Conservation (phyloP, 2,329 filamentous ascomycete genomes). For the Dactylellina cionopaga region DNA sequence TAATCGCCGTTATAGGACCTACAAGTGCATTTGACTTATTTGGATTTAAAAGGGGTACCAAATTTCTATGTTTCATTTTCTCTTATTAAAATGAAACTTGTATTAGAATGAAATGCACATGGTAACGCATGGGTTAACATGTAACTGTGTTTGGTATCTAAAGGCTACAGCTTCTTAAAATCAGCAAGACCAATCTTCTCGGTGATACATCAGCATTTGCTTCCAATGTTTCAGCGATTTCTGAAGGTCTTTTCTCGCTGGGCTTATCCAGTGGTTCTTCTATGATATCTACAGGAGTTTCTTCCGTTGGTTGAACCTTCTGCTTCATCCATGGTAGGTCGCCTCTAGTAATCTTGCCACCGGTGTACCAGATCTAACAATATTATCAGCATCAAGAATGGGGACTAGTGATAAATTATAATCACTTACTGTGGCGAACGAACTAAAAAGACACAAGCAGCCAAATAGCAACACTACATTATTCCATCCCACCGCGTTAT, state of each 20-base stretch:
- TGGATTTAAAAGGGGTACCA: too few species aligned
- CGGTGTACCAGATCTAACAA: slow-evolving; percentile 54
- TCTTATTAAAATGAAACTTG: too few species aligned
- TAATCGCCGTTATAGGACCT: too few species aligned
- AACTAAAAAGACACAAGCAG: slow-evolving; percentile 49
- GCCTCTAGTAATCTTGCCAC: slow-evolving; percentile 53
- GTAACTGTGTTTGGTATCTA: too few species aligned
- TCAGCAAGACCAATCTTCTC: too few species aligned
- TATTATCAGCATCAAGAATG: neutral
- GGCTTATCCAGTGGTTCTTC: neutral
- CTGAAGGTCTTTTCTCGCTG: neutral
- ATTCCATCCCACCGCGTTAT: slow-evolving; percentile 54
- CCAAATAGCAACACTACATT: slow-evolving; percentile 51
- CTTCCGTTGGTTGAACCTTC: neutral
- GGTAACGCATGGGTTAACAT: too few species aligned
- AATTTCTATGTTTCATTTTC: too few species aligned
- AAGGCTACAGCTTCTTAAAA: too few species aligned
- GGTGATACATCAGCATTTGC: too few species aligned
- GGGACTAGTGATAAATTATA: neutral
- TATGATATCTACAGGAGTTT: neutral
- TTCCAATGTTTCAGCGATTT: neutral
- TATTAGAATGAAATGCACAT: too few species aligned
- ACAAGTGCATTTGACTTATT: too few species aligned
- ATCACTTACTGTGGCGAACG: slow-evolving; percentile 51
- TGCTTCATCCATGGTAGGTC: slow-evolving; percentile 40